Conservation (phyloP, 345 rosid species). For the Eutrema japonicum region DNA sequence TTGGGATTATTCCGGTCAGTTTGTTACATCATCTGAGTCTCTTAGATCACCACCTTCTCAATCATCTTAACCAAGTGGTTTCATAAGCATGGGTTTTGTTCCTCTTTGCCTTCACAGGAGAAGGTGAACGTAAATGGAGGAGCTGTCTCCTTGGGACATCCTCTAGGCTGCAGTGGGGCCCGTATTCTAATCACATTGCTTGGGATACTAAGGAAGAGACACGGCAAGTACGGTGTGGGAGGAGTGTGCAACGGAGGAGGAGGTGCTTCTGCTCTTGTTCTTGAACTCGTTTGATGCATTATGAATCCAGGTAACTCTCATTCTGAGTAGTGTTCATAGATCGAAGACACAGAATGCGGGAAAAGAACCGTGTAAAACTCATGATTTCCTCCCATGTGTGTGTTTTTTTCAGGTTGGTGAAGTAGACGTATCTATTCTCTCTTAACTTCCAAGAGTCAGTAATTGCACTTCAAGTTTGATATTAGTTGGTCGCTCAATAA, state of each 20-base stretch:
- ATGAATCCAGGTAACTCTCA: conserved; percentile 26
- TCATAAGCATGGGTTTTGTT: conserved; percentile 21
- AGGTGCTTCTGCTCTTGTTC: conserved; percentile 88
- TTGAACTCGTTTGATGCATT: conserved; percentile 66
- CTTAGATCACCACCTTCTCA: conserved; percentile 6
- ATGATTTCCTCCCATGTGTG: not conserved
- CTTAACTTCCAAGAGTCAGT: conserved; percentile 12
- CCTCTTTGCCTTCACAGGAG: conserved; percentile 53
- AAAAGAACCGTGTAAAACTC: not conserved
- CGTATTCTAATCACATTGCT: conserved; percentile 91
- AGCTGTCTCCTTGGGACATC: conserved; percentile 96
- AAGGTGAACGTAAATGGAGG: conserved; percentile 92
- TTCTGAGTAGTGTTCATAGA: not conserved
- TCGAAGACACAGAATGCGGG: not conserved
- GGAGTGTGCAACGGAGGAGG: conserved; percentile 99
- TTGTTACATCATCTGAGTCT: not conserved
- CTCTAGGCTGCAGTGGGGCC: conserved; percentile 99
- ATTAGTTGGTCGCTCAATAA: conserved; percentile 34
- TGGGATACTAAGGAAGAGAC: conserved; percentile 85
- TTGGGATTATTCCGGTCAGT: conserved; percentile 78
- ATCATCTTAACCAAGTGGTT: not conserved
- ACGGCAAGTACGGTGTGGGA: conserved; percentile 81
- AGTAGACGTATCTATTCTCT: conserved; percentile 10
- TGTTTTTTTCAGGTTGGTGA: conserved; percentile 26
- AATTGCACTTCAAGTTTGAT: conserved; percentile 15